phyloP scores from a whole-genome alignment of 2,329 filamentous ascomycete genomes.

The Aspergillus awamori region DNA sequence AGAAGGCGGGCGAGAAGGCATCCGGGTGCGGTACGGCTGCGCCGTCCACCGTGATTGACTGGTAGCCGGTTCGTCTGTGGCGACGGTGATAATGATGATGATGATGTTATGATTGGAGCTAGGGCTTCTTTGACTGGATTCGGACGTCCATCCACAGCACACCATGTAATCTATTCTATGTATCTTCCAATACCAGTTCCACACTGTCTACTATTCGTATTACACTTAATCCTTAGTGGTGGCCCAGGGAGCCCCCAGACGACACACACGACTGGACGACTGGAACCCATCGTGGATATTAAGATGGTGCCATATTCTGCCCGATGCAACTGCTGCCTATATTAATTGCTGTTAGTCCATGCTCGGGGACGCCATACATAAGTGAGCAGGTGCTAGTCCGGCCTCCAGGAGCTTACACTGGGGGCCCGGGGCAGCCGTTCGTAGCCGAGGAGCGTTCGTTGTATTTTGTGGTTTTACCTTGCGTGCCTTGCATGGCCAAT shows the following conservation, averaged over 20 bases:
- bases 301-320: background rate
- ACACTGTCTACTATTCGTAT: background rate
- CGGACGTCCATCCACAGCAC: background rate
- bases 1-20: slow-evolving; percentile 45
- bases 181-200: background rate
- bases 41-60: slow-evolving; percentile 37
- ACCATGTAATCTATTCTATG: background rate
- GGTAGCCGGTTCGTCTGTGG: slow-evolving; percentile 23
- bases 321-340: background rate
- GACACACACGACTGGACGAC: background rate
- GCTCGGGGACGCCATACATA: background rate
- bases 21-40: slow-evolving; percentile 14
- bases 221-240: background rate
- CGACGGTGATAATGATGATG: background rate
- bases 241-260: background rate
- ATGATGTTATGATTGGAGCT: slow-evolving; percentile 8
- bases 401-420: background rate
- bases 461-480: background rate
- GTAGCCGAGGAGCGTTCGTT: background rate
- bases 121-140: background rate
- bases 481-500: background rate
- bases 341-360: background rate
- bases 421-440: background rate
- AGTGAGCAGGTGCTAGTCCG: background rate
- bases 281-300: background rate